These are phyloP conservation scores for Neobulgaria alba DNA, from an alignment of 2,329 filamentous ascomycete species.

Conservation along the genomic window DNA sequence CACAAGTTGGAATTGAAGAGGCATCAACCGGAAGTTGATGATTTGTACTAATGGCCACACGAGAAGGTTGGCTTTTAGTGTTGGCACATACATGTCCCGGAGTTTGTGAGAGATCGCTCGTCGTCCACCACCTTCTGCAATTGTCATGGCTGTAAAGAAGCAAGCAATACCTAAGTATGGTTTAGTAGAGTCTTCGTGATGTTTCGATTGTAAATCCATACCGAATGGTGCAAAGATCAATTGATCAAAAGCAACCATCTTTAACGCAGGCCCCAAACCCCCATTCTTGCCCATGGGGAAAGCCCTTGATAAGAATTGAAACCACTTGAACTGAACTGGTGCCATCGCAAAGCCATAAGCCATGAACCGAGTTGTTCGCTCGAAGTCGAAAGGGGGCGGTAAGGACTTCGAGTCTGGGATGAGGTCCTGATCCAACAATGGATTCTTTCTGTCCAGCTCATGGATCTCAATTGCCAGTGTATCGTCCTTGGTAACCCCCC, in stretches of 20 bases:
- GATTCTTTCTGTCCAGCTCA: conserved; percentile 75
- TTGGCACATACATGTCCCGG: conserved; percentile 85
- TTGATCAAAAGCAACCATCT: conserved; percentile 88
- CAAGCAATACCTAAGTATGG: conserved; percentile 54
- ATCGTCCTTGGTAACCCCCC: conserved; percentile 51
- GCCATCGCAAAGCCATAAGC: conserved; percentile 96
- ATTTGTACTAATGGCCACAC: conserved; percentile 95
- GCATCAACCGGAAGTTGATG: conserved; percentile 92
- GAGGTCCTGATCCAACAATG: conserved; percentile 55
- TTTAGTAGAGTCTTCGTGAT: not conserved
- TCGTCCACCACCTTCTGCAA: conserved; percentile 84
- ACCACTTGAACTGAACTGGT: conserved; percentile 93
- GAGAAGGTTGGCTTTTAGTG: conserved; percentile 90
- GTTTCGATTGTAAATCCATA: conserved; percentile 31
- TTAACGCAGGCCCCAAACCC: conserved; percentile 69
- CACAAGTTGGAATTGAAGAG: conserved; percentile 93
- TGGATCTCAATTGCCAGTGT: conserved; percentile 79
- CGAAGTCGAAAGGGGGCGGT: conserved; percentile 88
- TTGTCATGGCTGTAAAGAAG: conserved; percentile 95
- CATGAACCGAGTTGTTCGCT: conserved; percentile 91
- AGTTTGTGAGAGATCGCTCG: conserved; percentile 77
- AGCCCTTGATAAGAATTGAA: conserved; percentile 68
- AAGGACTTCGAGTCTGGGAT: conserved; percentile 54
- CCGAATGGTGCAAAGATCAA: conserved; percentile 85
- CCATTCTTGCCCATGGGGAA: conserved; percentile 79